phyloP scores from a whole-genome alignment of 495 filamentous ascomycete genomes.

The Penicillium coprophilum region DNA sequence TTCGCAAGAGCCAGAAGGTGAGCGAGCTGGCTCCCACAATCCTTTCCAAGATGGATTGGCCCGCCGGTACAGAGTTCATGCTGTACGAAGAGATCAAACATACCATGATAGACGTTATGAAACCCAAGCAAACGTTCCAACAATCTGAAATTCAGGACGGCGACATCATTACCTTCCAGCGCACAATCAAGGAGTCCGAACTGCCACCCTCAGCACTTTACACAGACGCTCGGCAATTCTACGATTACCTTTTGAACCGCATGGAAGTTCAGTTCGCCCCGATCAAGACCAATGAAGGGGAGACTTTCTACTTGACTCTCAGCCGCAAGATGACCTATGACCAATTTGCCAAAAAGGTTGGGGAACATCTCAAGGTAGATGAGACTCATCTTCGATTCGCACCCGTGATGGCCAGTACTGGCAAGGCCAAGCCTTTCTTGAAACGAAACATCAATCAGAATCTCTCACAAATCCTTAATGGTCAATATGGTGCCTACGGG shows the following conservation, averaged over 20 bases:
- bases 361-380: conserved; percentile 71
- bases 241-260: conserved; percentile 87
- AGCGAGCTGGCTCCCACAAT: conserved; percentile 81
- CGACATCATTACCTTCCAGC: conserved; percentile 95
- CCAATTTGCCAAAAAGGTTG: conserved; percentile 82
- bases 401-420: conserved; percentile 70
- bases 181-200: conserved; percentile 60
- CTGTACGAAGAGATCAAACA: conserved; percentile 99
- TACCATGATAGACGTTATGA: conserved; percentile 93
- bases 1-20: conserved; percentile 82
- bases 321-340: conserved; percentile 91
- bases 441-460: conserved; percentile 67
- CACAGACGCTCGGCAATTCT: conserved; percentile 76
- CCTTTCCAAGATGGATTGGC: conserved; percentile 83
- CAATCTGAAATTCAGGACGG: conserved; percentile 95
- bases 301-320: conserved; percentile 69
- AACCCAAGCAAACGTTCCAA: conserved; percentile 81
- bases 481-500: conserved; percentile 59
- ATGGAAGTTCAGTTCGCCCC: conserved; percentile 60
- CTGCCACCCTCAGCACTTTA: conserved; percentile 47
- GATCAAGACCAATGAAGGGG: conserved; percentile 39
- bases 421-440: conserved; percentile 71
- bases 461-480: conserved; percentile 68
- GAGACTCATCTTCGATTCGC: conserved; percentile 88
- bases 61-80: conserved; percentile 56